Evolutionary conservation across 1,139 yeast genomes (phyloP).

Genomic region (Barnettozyma hawaiiensis): DNA sequence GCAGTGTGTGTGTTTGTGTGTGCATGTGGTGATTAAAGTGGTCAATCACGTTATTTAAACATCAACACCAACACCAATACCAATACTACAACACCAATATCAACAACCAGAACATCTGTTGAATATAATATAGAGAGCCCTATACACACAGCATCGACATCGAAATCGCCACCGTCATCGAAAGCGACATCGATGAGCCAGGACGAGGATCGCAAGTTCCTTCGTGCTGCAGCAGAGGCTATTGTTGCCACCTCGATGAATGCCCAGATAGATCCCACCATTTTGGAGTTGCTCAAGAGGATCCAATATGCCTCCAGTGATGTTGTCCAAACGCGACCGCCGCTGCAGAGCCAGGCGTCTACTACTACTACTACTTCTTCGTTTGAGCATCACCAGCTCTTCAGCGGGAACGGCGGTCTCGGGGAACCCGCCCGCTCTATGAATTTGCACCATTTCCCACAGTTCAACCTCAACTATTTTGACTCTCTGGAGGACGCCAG

Average conservation of each 20-base stretch:
- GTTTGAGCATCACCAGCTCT: background rate
- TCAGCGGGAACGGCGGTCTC: background rate
- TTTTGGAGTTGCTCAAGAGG: constrained; percentile 25
- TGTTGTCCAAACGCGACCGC: background rate
- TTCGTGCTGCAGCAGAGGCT: constrained; percentile 27
- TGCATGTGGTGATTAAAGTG: background rate
- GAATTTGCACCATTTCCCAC: constrained; percentile 19
- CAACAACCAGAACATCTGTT: no score
- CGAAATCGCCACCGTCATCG: background rate
- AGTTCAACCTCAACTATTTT: constrained; percentile 23
- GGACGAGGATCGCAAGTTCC: constrained; percentile 26
- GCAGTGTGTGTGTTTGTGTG: no score
- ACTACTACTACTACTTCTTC: background rate
- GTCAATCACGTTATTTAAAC: background rate
- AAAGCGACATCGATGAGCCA: constrained; percentile 4
- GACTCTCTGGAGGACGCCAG: constrained; percentile 9
- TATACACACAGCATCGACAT: constrained; percentile 1
- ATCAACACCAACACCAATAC: no score
- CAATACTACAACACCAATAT: no score
- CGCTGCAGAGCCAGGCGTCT: background rate
- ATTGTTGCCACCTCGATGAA: constrained; percentile 27
- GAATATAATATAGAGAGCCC: no score
- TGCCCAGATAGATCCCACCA: constrained; percentile 26
- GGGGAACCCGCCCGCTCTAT: background rate
- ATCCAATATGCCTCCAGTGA: constrained; percentile 24